Conservation (phyloP, 805 yeast genomes). For the Yamadazyma akitaensis region DNA sequence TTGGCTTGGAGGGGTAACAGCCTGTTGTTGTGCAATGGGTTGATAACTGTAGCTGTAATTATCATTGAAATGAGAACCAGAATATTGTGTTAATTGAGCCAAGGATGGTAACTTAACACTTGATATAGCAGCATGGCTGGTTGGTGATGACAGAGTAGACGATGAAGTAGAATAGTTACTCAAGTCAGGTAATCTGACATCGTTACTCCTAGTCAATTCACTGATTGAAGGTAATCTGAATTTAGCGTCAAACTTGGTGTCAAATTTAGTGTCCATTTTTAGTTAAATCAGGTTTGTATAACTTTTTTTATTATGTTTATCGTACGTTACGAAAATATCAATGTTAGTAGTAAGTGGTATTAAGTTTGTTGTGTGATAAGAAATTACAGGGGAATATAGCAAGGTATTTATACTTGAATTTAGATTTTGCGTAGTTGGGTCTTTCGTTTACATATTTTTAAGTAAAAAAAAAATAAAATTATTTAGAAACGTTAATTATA, state of each 20-base stretch:
- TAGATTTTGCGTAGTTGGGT: neutral
- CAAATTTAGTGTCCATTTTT: neutral
- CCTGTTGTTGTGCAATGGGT: neutral
- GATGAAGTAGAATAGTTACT: conserved; percentile 4
- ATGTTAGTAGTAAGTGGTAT: too few species aligned
- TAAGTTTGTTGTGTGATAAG: too few species aligned
- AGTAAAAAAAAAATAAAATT: too few species aligned
- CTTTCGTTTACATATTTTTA: neutral
- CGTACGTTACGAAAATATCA: too few species aligned
- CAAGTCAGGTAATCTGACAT: conserved; percentile 13
- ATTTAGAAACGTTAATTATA: too few species aligned
- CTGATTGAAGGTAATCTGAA: conserved; percentile 26
- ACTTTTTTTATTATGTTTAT: too few species aligned
- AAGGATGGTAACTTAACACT: conserved; percentile 7
- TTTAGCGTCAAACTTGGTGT: conserved; percentile 12
- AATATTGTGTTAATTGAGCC: conserved; percentile 6
- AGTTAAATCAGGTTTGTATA: neutral
- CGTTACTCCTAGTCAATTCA: conserved; percentile 19
- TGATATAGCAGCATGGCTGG: neutral
- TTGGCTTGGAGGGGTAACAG: neutral
- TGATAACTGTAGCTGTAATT: neutral
- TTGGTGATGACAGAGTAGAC: conserved; percentile 12
- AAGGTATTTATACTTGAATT: conserved; percentile 2
- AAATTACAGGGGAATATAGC: too few species aligned
- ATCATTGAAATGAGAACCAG: conserved; percentile 2